A percentile compares a stretch with the other conserved stretches of the same genome.
Conservation (phyloP, 257 asterid genomes). For the Nicotiana noctiflora region DNA sequence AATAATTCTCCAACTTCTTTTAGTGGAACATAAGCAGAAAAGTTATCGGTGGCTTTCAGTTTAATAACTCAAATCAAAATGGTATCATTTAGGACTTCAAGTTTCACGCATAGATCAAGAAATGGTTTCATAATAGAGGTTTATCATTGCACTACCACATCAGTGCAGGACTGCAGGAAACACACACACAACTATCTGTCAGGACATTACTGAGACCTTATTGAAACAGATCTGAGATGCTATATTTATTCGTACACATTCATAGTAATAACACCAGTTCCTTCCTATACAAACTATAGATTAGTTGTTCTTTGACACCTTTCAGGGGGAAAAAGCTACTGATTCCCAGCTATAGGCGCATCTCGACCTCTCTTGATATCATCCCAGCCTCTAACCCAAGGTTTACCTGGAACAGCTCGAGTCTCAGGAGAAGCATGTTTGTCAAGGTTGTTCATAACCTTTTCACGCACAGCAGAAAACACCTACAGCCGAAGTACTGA, state of each 20-base stretch:
- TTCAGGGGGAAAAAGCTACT: conserved; percentile 33
- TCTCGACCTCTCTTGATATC: conserved; percentile 78
- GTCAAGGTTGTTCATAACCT: conserved; percentile 58
- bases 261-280: background rate
- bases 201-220: background rate
- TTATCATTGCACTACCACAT: too few relatives aligned
- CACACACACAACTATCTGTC: background rate
- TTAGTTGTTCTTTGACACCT: background rate
- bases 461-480: conserved; percentile 49
- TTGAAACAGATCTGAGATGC: background rate
- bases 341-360: conserved; percentile 64
- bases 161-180: too few relatives aligned
- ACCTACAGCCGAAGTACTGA: conserved; percentile 38
- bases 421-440: conserved; percentile 71
- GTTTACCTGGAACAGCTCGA: conserved; percentile 53
- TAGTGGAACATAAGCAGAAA: too few relatives aligned
- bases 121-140: too few relatives aligned
- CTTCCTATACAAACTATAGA: background rate
- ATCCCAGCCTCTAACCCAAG: conserved; percentile 97
- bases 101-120: too few relatives aligned
- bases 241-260: background rate
- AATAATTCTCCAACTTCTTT: too few relatives aligned
- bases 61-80: too few relatives aligned
- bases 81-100: too few relatives aligned
- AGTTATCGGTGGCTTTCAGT: too few relatives aligned